phyloP scores from a whole-genome alignment of 108 stramenopile genomes.

The Craspedostauros australis region DNA sequence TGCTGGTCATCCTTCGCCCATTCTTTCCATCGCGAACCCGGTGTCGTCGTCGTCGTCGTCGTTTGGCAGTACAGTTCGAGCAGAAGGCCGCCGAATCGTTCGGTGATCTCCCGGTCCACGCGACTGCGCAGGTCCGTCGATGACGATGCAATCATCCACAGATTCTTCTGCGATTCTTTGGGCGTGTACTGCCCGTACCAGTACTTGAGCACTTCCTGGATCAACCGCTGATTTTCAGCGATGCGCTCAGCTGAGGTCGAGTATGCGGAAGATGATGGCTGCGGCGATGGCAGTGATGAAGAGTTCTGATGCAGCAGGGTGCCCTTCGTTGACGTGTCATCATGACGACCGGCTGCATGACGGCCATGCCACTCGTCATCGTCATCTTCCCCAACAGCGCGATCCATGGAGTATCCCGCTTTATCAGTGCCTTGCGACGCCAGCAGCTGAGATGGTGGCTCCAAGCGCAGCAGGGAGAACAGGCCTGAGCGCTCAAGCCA shows the following conservation, averaged over 20 bases:
- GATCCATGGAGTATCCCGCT: too few relatives aligned
- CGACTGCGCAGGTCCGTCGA: constrained; percentile 32
- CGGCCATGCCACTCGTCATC: not conserved
- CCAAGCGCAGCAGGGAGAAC: too few relatives aligned
- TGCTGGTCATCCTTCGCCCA: constrained; percentile 34
- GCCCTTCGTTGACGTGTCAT: not conserved
- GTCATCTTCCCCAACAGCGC: not conserved
- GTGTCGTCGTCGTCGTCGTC: not conserved
- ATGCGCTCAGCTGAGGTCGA: too few relatives aligned
- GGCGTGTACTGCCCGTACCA: constrained; percentile 78
- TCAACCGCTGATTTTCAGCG: constrained; percentile 28
- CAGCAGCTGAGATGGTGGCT: too few relatives aligned
- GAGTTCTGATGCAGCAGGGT: not conserved
- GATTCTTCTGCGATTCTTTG: constrained; percentile 61
- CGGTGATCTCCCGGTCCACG: constrained; percentile 62
- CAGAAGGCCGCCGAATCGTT: constrained; percentile 40
- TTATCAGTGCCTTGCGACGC: too few relatives aligned
- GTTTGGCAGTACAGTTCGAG: constrained; percentile 20
- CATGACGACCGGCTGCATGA: not conserved
- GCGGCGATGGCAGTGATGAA: too few relatives aligned
- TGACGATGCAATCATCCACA: constrained; percentile 84
- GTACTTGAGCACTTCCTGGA: constrained; percentile 50
- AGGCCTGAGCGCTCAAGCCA: too few relatives aligned
- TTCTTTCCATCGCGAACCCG: constrained; percentile 7
- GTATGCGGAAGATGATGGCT: too few relatives aligned